Evolutionary conservation across 2,329 filamentous ascomycete species (phyloP).

Genomic region (Cladosporium sp.): DNA sequence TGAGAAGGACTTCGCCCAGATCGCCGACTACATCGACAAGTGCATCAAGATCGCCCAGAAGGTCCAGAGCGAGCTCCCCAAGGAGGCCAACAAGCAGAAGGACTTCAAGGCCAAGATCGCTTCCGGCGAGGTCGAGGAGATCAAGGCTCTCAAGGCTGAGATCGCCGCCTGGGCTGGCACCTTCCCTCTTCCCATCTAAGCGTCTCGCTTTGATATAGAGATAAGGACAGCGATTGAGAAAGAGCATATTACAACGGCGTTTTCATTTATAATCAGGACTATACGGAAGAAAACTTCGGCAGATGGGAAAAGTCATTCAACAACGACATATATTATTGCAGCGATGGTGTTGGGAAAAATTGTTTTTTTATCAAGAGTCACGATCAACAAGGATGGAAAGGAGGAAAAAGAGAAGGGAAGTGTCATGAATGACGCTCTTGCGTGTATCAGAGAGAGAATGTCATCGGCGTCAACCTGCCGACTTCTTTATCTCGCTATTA

Average conservation of each 20-base stretch:
- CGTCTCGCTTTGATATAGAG: background rate
- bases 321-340: conserved; percentile 19
- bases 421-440: background rate
- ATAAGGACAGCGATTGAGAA: background rate
- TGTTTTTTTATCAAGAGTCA: background rate
- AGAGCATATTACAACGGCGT: conserved; percentile 12
- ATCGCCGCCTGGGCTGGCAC: conserved; percentile 81
- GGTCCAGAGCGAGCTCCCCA: conserved; percentile 80
- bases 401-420: background rate
- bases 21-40: conserved; percentile 85
- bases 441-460: conserved; percentile 9
- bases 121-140: conserved; percentile 74
- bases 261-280: conserved; percentile 4
- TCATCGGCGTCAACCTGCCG: conserved; percentile 19
- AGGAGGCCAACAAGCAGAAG: conserved; percentile 99
- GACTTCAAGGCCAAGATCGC: conserved; percentile 96
- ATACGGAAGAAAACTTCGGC: background rate
- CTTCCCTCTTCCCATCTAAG: conserved; percentile 76
- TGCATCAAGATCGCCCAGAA: conserved; percentile 88
- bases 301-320: conserved; percentile 18
- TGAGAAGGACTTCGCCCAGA: conserved; percentile 86
- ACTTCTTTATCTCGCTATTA: conserved; percentile 5
- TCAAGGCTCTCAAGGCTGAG: conserved; percentile 84
- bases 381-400: background rate
- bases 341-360: conserved; percentile 18